Evolutionary conservation across 805 yeast species (phyloP).

Genomic region (Babjeviella inositovora): DNA sequence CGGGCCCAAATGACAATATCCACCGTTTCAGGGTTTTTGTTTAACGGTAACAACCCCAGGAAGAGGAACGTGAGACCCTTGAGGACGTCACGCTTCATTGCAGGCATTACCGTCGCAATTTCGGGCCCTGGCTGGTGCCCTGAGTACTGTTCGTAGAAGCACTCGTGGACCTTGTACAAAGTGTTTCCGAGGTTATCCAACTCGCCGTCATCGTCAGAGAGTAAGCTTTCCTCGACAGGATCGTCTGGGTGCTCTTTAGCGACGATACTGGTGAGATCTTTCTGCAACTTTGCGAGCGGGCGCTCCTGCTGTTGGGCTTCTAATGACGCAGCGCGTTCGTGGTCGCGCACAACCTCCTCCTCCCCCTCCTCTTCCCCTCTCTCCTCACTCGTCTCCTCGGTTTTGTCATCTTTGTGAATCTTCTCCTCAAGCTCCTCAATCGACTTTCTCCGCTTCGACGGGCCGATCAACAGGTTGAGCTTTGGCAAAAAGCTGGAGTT

Average conservation of each 20-base stretch:
- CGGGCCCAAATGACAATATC: constrained; percentile 88
- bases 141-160: constrained; percentile 40
- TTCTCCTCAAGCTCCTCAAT: constrained; percentile 39
- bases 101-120: constrained; percentile 55
- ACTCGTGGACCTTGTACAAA: constrained; percentile 44
- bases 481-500: constrained; percentile 85
- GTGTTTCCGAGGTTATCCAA: constrained; percentile 46
- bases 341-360: too few relatives aligned
- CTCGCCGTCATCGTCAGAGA: constrained; percentile 74
- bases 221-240: constrained; percentile 24
- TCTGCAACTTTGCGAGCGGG: constrained; percentile 73
- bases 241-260: constrained; percentile 11
- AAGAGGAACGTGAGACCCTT: constrained; percentile 57
- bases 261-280: constrained; percentile 40
- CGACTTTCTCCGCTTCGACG: constrained; percentile 42
- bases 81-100: constrained; percentile 56
- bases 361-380: constrained; percentile 6
- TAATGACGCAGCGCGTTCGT: constrained; percentile 50
- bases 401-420: constrained; percentile 7
- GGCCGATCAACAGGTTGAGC: constrained; percentile 42
- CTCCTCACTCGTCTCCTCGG: constrained; percentile 2
- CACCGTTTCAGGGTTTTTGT: constrained; percentile 52
- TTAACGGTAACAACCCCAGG: constrained; percentile 85
- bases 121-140: constrained; percentile 29
- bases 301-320: constrained; percentile 73